A percentile compares a stretch with the other conserved stretches of the same genome.
phyloP scores from a whole-genome alignment of 495 filamentous ascomycete genomes.

The Neurospora sp. region DNA sequence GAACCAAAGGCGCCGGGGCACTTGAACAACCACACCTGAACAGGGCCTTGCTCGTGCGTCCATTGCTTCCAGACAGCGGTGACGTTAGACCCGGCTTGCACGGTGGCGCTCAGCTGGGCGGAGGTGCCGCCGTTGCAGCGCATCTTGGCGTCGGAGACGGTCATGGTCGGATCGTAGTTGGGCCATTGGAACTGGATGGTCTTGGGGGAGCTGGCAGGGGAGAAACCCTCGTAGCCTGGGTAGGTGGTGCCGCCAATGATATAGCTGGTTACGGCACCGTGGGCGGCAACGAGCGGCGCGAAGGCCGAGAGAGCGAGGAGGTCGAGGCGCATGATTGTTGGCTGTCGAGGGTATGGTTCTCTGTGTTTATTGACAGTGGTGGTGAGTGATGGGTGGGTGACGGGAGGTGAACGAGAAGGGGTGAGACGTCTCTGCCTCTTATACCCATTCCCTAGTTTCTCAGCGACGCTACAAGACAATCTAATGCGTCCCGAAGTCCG shows the following conservation, averaged over 20 bases:
- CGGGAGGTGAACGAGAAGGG: neutral
- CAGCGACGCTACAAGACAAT: neutral
- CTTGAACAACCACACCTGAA: slow-evolving; percentile 38
- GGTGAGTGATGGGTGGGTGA: neutral
- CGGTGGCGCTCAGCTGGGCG: slow-evolving; percentile 23
- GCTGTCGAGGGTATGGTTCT: neutral
- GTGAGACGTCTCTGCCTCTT: neutral
- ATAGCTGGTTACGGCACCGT: slow-evolving; percentile 46
- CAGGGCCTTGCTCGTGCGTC: slow-evolving; percentile 39
- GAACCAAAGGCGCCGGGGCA: slow-evolving; percentile 24
- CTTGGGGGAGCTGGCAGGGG: slow-evolving; percentile 27
- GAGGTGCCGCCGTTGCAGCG: slow-evolving; percentile 36
- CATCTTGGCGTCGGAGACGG: slow-evolving; percentile 28
- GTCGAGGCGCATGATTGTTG: slow-evolving; percentile 5
- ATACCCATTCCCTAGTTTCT: neutral
- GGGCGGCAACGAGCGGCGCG: slow-evolving; percentile 30
- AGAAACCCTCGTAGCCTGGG: slow-evolving; percentile 38
- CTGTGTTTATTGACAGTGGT: neutral
- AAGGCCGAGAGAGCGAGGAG: slow-evolving; percentile 2
- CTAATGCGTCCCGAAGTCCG: neutral
- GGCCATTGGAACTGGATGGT: slow-evolving; percentile 45
- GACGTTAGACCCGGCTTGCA: slow-evolving; percentile 36
- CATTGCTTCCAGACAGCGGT: slow-evolving; percentile 42
- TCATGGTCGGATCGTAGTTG: slow-evolving; percentile 41
- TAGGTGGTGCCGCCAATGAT: slow-evolving; percentile 37